phyloP scores from a whole-genome alignment of 75 land plant species.

The Cryptomeria japonica region DNA sequence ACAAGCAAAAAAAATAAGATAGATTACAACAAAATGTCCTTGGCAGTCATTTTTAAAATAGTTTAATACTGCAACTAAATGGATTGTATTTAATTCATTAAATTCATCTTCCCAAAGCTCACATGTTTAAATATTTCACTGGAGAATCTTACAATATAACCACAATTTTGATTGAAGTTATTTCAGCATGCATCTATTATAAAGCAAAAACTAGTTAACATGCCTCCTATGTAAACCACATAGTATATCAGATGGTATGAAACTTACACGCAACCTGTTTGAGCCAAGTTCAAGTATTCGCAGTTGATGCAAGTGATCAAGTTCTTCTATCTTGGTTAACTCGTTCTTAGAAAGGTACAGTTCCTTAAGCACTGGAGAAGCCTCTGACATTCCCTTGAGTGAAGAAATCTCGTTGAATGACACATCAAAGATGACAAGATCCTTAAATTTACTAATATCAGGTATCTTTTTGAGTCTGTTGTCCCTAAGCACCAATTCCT shows the following conservation, averaged over 20 bases:
- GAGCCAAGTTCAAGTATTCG: slow-evolving; percentile 96
- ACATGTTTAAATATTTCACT: neutral
- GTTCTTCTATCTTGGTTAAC: slow-evolving; percentile 80
- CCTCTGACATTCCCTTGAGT: slow-evolving; percentile 66
- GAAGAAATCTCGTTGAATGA: slow-evolving; percentile 93
- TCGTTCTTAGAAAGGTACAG: slow-evolving; percentile 93
- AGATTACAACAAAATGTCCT: neutral
- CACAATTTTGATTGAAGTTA: neutral
- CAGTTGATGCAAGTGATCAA: slow-evolving; percentile 72
- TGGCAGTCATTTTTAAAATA: neutral
- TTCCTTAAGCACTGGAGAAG: slow-evolving; percentile 64
- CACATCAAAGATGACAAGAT: slow-evolving; percentile 79
- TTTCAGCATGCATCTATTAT: neutral
- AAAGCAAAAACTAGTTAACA: neutral
- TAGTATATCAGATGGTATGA: neutral
- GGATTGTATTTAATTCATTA: neutral
- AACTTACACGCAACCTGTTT: slow-evolving; percentile 79
- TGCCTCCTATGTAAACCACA: neutral
- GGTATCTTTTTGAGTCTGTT: slow-evolving; percentile 81
- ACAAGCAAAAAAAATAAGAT: neutral
- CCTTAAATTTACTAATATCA: slow-evolving; percentile 56
- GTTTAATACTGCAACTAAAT: neutral
- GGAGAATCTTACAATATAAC: slow-evolving; percentile 10
- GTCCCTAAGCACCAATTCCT: slow-evolving; percentile 94
- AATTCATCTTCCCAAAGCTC: slow-evolving; percentile 7